Evolutionary conservation across 2,329 filamentous ascomycete genomes (phyloP).

Genomic region (Zasmidium cellare): DNA sequence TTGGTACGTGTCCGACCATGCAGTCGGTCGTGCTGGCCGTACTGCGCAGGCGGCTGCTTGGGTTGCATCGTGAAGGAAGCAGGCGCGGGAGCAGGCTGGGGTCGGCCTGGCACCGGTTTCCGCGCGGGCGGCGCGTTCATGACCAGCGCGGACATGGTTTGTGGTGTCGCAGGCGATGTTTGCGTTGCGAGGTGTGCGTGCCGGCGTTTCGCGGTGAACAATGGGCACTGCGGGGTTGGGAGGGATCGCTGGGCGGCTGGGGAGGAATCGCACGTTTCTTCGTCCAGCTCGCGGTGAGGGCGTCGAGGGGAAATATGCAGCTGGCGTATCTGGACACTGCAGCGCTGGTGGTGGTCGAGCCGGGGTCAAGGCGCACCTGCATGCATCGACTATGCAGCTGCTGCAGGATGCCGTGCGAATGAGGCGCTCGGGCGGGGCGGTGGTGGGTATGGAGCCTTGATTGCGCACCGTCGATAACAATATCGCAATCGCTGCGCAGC

Average conservation of each 20-base stretch:
- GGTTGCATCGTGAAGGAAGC: constrained; percentile 7
- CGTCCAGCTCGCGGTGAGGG: too few relatives aligned
- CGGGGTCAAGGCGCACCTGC: too few relatives aligned
- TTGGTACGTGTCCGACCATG: constrained; percentile 48
- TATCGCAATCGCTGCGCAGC: too few relatives aligned
- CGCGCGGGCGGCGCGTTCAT: constrained; percentile 6
- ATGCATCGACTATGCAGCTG: too few relatives aligned
- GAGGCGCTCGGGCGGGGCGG: too few relatives aligned
- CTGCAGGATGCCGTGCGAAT: too few relatives aligned
- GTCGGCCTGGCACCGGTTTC: constrained; percentile 11
- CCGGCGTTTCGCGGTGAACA: neutral
- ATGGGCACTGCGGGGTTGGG: neutral
- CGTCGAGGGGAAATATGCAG: too few relatives aligned
- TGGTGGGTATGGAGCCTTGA: too few relatives aligned
- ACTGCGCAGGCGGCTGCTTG: constrained; percentile 15
- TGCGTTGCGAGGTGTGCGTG: neutral
- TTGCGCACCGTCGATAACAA: too few relatives aligned
- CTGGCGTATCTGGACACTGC: too few relatives aligned
- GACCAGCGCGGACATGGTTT: constrained; percentile 9
- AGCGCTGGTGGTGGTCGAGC: too few relatives aligned
- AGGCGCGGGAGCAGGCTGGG: neutral
- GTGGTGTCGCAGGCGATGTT: neutral
- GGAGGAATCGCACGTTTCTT: too few relatives aligned
- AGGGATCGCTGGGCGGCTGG: neutral
- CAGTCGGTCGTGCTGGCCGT: constrained; percentile 31